Evolutionary conservation across 331 rosid species (phyloP).

Genomic region (Pyrus hybrid): DNA sequence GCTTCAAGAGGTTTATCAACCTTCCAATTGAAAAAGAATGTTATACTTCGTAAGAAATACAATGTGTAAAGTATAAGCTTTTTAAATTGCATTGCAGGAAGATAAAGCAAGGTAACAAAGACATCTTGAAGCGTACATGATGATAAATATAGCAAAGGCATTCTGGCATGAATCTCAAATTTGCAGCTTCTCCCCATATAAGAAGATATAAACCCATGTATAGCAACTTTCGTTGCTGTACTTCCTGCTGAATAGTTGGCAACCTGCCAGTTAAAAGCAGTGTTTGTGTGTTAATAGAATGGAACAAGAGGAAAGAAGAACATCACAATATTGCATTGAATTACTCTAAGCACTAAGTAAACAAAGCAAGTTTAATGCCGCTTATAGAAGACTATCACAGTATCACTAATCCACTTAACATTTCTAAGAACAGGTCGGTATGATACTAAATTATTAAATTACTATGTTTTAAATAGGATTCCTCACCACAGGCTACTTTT

Average conservation of each 20-base stretch:
- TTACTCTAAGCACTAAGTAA: background rate
- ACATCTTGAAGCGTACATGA: conserved; percentile 49
- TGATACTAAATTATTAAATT: background rate
- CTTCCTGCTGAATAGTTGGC: conserved; percentile 93
- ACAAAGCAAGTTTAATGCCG: background rate
- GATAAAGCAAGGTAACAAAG: background rate
- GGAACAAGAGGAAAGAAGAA: background rate
- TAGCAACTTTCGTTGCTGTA: conserved; percentile 82
- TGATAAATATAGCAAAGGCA: conserved; percentile 97
- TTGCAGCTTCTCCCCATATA: conserved; percentile 99
- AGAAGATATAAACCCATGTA: conserved; percentile 97
- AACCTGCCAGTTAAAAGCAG: conserved; percentile 45
- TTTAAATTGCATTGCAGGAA: background rate
- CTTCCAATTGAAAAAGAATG: background rate
- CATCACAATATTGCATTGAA: background rate
- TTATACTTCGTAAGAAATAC: too few species aligned
- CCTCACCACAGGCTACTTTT: conserved; percentile 98
- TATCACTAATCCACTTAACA: background rate
- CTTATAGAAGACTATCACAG: background rate
- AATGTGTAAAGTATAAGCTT: background rate
- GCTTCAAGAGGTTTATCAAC: background rate
- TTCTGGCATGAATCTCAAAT: conserved; percentile 98
- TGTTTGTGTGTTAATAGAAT: background rate
- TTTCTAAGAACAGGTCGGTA: background rate
- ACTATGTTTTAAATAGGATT: background rate